phyloP scores from a whole-genome alignment of 176 grass and related monocot species.

The Juncus effusus region DNA sequence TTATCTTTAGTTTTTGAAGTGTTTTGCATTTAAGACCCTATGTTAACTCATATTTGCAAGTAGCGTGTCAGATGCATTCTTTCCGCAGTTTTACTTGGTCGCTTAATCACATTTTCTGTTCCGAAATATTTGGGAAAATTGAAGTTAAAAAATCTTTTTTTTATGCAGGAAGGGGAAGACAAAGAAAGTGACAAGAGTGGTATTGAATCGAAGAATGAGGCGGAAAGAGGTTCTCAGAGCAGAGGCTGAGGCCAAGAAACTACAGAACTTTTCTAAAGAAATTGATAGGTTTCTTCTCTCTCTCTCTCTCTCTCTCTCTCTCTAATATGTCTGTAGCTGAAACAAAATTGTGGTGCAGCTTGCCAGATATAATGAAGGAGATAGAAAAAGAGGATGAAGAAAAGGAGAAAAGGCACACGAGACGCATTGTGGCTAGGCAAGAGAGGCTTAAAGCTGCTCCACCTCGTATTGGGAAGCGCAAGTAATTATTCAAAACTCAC shows the following conservation, averaged over 20 bases:
- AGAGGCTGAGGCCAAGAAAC: slow-evolving; percentile 60
- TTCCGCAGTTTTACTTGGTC: not conserved
- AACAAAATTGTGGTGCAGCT: slow-evolving; percentile 37
- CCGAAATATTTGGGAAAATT: slow-evolving; percentile 12
- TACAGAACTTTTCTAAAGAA: slow-evolving; percentile 62
- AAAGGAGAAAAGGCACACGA: slow-evolving; percentile 55
- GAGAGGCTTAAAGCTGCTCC: slow-evolving; percentile 72
- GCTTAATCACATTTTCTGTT: not conserved
- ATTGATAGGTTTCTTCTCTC: slow-evolving; percentile 62
- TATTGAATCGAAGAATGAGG: slow-evolving; percentile 76
- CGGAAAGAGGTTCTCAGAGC: slow-evolving; percentile 67
- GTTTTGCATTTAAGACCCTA: slow-evolving; percentile 12
- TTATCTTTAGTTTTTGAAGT: not conserved
- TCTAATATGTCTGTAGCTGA: not conserved
- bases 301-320: not conserved
- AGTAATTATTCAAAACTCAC: slow-evolving; percentile 36
- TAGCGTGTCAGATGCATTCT: not conserved
- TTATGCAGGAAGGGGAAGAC: slow-evolving; percentile 60
- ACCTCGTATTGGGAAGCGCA: slow-evolving; percentile 83
- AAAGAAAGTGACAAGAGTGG: slow-evolving; percentile 82
- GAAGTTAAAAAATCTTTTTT: not conserved
- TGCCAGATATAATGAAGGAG: slow-evolving; percentile 75
- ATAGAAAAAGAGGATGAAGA: slow-evolving; percentile 93
- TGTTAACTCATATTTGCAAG: slow-evolving; percentile 8
- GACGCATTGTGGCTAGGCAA: slow-evolving; percentile 54